Conservation (phyloP, 148 eudicot species). For the Suaeda aralocaspica region DNA sequence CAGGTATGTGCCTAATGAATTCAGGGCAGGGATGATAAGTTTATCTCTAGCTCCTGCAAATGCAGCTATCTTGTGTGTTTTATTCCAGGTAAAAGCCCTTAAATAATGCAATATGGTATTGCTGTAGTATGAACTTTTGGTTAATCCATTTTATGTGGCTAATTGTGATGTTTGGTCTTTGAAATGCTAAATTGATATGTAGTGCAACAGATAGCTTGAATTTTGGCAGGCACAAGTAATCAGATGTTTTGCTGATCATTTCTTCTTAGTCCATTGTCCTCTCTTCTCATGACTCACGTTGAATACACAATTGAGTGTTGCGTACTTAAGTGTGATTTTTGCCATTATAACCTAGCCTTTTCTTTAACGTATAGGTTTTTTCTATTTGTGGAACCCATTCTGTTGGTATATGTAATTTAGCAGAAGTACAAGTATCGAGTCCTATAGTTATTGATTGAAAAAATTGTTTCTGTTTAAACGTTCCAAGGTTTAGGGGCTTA, state of each 20-base stretch:
- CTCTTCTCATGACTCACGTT: not conserved
- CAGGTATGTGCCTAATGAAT: constrained; percentile 92
- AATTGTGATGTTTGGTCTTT: constrained; percentile 1
- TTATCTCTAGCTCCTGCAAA: constrained; percentile 75
- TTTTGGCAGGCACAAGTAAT: not conserved
- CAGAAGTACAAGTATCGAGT: not conserved
- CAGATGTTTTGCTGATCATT: too few relatives aligned
- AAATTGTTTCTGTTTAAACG: not conserved
- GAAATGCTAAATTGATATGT: not conserved
- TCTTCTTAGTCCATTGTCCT: not conserved
- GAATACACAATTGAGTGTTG: not conserved
- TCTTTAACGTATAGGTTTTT: not conserved
- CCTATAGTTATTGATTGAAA: not conserved
- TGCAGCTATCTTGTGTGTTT: constrained; percentile 49
- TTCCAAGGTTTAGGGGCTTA: not conserved
- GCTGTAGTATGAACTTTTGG: not conserved
- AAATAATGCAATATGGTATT: not conserved
- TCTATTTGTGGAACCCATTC: not conserved
- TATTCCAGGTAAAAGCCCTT: constrained; percentile 51
- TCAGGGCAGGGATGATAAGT: constrained; percentile 86
- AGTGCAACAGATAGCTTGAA: not conserved
- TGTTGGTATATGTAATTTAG: not conserved
- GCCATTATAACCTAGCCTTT: not conserved
- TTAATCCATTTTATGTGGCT: not conserved
- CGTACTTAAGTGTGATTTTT: not conserved